phyloP scores from a whole-genome alignment of 1,139 yeast species.

The Saccharomyces hybrid region DNA sequence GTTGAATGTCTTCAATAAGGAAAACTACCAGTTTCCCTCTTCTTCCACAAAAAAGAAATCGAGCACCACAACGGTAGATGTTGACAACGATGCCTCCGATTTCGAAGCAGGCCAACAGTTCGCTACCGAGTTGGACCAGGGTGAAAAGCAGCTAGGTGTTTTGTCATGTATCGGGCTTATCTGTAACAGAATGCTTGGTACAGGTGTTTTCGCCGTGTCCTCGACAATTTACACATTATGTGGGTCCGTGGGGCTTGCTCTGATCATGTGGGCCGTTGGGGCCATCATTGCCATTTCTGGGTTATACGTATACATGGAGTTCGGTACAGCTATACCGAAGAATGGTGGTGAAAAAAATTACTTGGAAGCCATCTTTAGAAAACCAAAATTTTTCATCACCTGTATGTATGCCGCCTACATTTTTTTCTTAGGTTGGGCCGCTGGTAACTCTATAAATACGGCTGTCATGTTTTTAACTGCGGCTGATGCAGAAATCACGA shows the following conservation, averaged over 20 bases:
- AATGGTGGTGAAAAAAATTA: constrained; percentile 88
- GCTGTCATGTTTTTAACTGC: constrained; percentile 47
- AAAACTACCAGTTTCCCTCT: constrained; percentile 16
- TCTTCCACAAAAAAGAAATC: constrained; percentile 4
- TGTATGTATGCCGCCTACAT: constrained; percentile 73
- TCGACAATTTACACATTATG: constrained; percentile 57
- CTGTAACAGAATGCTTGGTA: constrained; percentile 77
- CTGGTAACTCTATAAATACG: constrained; percentile 42
- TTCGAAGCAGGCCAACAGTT: constrained; percentile 28
- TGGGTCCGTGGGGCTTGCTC: constrained; percentile 70
- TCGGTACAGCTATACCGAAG: constrained; percentile 75
- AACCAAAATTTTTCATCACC: constrained; percentile 62
- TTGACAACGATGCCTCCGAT: constrained; percentile 14
- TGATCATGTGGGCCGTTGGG: constrained; percentile 73
- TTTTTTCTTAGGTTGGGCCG: constrained; percentile 78
- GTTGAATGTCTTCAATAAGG: constrained; percentile 26
- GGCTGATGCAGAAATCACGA: constrained; percentile 57
- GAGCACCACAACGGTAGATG: constrained; percentile 7
- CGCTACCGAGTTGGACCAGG: constrained; percentile 41
- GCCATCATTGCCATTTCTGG: constrained; percentile 68
- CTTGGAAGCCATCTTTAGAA: constrained; percentile 60
- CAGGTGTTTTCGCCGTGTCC: constrained; percentile 82
- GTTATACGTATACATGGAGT: constrained; percentile 69
- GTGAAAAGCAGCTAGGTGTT: constrained; percentile 53
- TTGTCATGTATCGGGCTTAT: constrained; percentile 62